Evolutionary conservation across 2,329 filamentous ascomycete genomes (phyloP), one percentile per base, ranked within the genome.

Genomic region (Periglandula ipomoeae): DNA sequence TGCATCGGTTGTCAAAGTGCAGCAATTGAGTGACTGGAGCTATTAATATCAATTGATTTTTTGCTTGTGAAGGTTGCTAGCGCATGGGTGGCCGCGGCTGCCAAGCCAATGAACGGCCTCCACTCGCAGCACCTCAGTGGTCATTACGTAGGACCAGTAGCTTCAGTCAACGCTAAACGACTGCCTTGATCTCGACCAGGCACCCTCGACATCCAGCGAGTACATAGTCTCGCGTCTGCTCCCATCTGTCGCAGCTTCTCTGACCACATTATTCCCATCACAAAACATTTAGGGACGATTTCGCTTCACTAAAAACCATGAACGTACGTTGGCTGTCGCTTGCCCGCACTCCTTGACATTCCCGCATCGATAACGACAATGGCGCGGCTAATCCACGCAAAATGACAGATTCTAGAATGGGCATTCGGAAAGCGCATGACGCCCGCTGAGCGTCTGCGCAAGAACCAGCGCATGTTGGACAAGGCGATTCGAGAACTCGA

Each of bases 381-480:
- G 44, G 7, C 46, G 44, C 46, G 35, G 50, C 50, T 52, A 39
- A 52, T 38, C 19, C 40, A 27, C 4, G 54, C 52, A 56, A 54
- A 56, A 9, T 52, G 44, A 40, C 59, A 96, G 88, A 88, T 97
- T 65, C 80, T 98, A 53, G 93, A 98, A 80, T 98, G 93, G 90
- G 91, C 91, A 35, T 98, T 98, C 65, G 93, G 93, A 58, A 97
- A 96, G 80, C 93, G 93, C 70, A 94, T 97, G 81, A 98, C 93
- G 75, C 91, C 93, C 4, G 89, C 89, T 22, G 87, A 93, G 77
- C 85, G 87, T 66, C 75, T 91, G 66, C 84, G 87, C 68, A 91
- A 91, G 76, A 95, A 98, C 69, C 93, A 97, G 72, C 82, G 93
- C 60, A 89, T 93, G 58, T 83, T 98, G 55, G 93, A 98, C 70